These are phyloP conservation scores for Actinomortierella wolfii DNA, from an alignment of 371 early-diverging fungal genomes.

Conservation along the genomic window DNA sequence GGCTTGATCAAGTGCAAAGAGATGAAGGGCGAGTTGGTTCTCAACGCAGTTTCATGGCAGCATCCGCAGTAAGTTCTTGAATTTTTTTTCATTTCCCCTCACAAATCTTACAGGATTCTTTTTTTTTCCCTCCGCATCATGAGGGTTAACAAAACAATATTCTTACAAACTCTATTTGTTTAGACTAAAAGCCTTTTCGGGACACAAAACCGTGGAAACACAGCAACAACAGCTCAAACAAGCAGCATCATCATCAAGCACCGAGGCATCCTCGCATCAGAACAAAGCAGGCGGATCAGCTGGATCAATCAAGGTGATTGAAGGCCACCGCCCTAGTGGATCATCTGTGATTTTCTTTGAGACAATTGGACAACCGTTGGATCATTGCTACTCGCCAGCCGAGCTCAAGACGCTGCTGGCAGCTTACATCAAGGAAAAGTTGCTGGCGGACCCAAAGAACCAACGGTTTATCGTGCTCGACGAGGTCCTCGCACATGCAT, in stretches of 20 bases:
- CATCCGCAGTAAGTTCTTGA: constrained; percentile 49
- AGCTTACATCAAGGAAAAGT: constrained; percentile 62
- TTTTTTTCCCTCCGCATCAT: no score
- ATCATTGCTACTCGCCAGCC: constrained; percentile 57
- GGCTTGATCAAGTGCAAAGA: constrained; percentile 73
- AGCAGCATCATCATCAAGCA: constrained; percentile 23
- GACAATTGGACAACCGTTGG: constrained; percentile 55
- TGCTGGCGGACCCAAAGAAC: constrained; percentile 62
- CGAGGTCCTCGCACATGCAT: constrained; percentile 14
- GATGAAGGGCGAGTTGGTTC: constrained; percentile 63
- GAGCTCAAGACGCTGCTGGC: constrained; percentile 60
- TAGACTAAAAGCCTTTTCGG: constrained; percentile 21
- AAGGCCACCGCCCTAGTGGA: constrained; percentile 59
- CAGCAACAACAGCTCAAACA: constrained; percentile 22
- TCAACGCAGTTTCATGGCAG: constrained; percentile 63
- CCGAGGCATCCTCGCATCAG: constrained; percentile 7
- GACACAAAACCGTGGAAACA: constrained; percentile 44
- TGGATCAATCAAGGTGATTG: constrained; percentile 49
- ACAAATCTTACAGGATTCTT: no score
- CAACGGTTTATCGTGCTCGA: constrained; percentile 52
- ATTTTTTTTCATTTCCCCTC: not conserved
- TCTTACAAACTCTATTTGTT: no score
- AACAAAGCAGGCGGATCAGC: constrained; percentile 4
- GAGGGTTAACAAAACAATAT: not conserved
- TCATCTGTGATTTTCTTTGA: constrained; percentile 54